phyloP scores from a whole-genome alignment of 2,329 filamentous ascomycete genomes.

The Septoria linicola region DNA sequence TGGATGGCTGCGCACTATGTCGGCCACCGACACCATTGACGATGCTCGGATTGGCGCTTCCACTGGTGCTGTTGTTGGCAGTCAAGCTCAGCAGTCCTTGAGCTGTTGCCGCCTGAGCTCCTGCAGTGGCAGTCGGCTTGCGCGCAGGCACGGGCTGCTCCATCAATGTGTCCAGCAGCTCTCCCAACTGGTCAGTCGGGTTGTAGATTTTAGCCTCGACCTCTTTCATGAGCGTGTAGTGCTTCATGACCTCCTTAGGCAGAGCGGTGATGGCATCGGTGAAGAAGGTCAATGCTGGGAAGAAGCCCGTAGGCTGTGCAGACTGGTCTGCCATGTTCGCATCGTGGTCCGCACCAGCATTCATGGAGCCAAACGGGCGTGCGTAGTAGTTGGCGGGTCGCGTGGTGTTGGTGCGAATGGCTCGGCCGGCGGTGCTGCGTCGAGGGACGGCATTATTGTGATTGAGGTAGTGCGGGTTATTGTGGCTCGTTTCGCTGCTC shows the following conservation, averaged over 20 bases:
- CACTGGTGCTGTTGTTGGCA: constrained; percentile 42
- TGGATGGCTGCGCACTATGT: constrained; percentile 28
- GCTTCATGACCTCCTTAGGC: constrained; percentile 89
- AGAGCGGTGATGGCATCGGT: constrained; percentile 89
- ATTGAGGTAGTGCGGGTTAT: constrained; percentile 7
- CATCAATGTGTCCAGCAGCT: constrained; percentile 66
- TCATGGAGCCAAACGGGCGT: constrained; percentile 45
- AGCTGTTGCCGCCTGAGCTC: constrained; percentile 11
- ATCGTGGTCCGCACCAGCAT: constrained; percentile 36
- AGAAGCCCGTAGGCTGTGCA: constrained; percentile 53
- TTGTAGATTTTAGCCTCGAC: constrained; percentile 95
- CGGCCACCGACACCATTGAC: constrained; percentile 37
- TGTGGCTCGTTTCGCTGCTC: constrained; percentile 1
- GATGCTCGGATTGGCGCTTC: constrained; percentile 41
- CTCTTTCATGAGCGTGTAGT: constrained; percentile 94
- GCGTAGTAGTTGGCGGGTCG: constrained; percentile 54
- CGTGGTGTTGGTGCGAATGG: constrained; percentile 47
- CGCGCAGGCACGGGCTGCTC: constrained; percentile 46
- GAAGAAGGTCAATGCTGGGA: constrained; percentile 70
- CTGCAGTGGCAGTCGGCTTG: constrained; percentile 22
- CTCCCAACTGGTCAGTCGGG: constrained; percentile 77
- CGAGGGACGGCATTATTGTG: constrained; percentile 15
- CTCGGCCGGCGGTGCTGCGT: constrained; percentile 42
- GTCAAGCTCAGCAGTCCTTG: constrained; percentile 40
- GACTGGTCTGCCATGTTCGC: constrained; percentile 29